Conservation (phyloP, 257 asterid species). For the Nicotiana tomentosiformis region DNA sequence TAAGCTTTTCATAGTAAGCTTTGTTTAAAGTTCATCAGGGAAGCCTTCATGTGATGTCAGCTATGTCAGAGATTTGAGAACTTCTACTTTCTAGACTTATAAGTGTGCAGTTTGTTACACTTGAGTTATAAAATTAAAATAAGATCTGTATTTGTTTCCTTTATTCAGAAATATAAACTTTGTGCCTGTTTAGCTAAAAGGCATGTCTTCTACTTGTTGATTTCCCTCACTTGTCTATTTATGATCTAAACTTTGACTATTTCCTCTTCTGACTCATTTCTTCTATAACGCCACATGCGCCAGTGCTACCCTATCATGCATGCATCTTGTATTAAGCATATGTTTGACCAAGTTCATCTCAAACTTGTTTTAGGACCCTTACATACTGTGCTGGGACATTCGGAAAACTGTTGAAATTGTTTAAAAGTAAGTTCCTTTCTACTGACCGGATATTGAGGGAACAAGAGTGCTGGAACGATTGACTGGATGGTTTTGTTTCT, state of each 20-base stretch:
- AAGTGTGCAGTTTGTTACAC: too few species aligned
- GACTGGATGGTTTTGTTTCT: not conserved
- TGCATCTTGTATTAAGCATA: not conserved
- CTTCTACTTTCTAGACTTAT: too few species aligned
- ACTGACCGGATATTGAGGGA: conserved; percentile 5
- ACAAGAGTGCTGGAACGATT: not conserved
- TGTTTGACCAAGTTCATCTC: conserved; percentile 8
- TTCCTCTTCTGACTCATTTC: not conserved
- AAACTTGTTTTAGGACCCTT: conserved; percentile 67
- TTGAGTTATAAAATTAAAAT: too few species aligned
- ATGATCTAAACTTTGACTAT: not conserved
- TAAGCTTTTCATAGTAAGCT: not conserved
- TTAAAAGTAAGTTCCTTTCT: conserved; percentile 64
- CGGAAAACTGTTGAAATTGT: conserved; percentile 87
- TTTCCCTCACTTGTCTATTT: not conserved
- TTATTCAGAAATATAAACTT: not conserved
- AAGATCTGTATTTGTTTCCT: not conserved
- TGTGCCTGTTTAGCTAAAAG: not conserved
- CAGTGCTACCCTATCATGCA: not conserved
- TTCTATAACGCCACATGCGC: not conserved
- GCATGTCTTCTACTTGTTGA: not conserved
- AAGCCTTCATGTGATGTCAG: too few species aligned
- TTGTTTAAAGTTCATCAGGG: not conserved
- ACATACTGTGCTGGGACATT: conserved; percentile 88
- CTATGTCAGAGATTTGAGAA: too few species aligned